phyloP scores from a whole-genome alignment of 208 protist species.

The Strigomonas galati region DNA sequence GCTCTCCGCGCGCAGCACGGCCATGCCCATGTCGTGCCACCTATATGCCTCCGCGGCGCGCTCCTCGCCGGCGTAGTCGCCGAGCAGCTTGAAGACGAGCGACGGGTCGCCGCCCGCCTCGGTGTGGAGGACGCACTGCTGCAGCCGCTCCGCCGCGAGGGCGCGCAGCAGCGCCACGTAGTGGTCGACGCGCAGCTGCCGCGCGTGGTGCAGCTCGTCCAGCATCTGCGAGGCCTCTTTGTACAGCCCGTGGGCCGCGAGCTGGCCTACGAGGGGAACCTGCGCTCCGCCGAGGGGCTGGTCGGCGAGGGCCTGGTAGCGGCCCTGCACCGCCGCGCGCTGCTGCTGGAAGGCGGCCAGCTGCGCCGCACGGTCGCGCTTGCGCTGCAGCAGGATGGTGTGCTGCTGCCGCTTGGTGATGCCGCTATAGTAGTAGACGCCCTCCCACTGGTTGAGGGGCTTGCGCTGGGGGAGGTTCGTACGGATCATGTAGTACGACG shows the following conservation, averaged over 20 bases:
- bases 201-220: slow-evolving; percentile 41
- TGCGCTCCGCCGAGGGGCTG: slow-evolving; percentile 8
- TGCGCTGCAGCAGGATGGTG: slow-evolving; percentile 69
- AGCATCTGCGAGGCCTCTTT: slow-evolving; percentile 43
- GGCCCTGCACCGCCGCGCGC: slow-evolving; percentile 15
- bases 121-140: slow-evolving; percentile 49
- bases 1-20: slow-evolving; percentile 17
- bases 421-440: slow-evolving; percentile 84
- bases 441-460: slow-evolving; percentile 84
- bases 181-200: slow-evolving; percentile 38
- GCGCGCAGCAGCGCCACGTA: slow-evolving; percentile 50
- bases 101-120: slow-evolving; percentile 70
- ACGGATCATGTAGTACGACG: slow-evolving; percentile 87
- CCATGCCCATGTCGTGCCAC: slow-evolving; percentile 66
- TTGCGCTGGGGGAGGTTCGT: slow-evolving; percentile 86
- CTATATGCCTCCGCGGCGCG: slow-evolving; percentile 75
- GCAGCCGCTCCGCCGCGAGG: slow-evolving; percentile 42
- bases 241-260: slow-evolving; percentile 64
- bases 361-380: slow-evolving; percentile 45
- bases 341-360: slow-evolving; percentile 30
- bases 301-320: slow-evolving; percentile 13
- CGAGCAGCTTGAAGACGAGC: slow-evolving; percentile 75
- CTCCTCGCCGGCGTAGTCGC: slow-evolving; percentile 64
- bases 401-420: slow-evolving; percentile 79
- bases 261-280: slow-evolving; percentile 29